phyloP scores from a whole-genome alignment of 441 rosid genomes.

The Populus trichocarpa region DNA sequence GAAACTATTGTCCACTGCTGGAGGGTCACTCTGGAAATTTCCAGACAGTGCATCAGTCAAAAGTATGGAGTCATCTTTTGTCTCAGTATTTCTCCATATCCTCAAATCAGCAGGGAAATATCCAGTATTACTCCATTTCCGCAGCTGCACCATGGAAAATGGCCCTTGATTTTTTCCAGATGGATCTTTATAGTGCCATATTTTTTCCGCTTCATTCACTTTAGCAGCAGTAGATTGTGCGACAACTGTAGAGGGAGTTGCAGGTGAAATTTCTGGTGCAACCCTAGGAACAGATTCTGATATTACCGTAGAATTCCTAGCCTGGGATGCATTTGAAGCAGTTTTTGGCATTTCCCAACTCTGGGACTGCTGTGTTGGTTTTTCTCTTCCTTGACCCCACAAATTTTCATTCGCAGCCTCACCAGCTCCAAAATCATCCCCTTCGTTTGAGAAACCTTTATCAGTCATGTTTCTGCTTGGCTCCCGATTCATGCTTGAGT shows the following conservation, averaged over 20 bases:
- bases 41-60: conserved; percentile 74
- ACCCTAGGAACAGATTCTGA: conserved; percentile 40
- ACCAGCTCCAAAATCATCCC: conserved; percentile 52
- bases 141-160: conserved; percentile 84
- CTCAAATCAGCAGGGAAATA: conserved; percentile 81
- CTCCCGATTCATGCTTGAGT: conserved; percentile 51
- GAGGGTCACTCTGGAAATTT: conserved; percentile 49
- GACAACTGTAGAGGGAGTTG: conserved; percentile 36
- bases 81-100: conserved; percentile 72
- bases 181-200: conserved; percentile 91
- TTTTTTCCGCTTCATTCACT: conserved; percentile 73
- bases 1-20: conserved; percentile 31
- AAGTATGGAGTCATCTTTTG: conserved; percentile 65
- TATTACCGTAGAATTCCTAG: conserved; percentile 28
- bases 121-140: conserved; percentile 90
- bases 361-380: conserved; percentile 44
- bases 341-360: conserved; percentile 58
- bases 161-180: conserved; percentile 93
- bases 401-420: conserved; percentile 47
- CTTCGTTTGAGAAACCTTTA: conserved; percentile 51
- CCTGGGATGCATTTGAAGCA: conserved; percentile 38
- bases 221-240: conserved; percentile 40
- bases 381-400: conserved; percentile 57
- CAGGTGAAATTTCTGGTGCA: conserved; percentile 33
- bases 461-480: conserved; percentile 55